phyloP scores from a whole-genome alignment of 2,329 filamentous ascomycete genomes.

The Saccharata proteae region DNA sequence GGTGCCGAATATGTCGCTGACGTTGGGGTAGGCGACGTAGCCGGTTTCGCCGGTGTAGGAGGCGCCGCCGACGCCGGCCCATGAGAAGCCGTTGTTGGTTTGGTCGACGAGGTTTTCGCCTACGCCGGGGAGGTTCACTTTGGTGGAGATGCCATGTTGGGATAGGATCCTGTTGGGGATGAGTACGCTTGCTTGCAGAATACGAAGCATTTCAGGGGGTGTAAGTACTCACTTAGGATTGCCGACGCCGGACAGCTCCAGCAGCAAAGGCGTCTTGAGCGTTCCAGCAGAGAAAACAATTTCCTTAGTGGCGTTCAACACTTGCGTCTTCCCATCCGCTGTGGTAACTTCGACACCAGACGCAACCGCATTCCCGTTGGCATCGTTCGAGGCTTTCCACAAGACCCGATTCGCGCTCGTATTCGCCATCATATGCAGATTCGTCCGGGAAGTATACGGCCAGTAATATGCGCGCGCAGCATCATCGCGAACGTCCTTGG shows the following conservation, averaged over 20 bases:
- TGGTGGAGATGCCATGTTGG: slow-evolving; percentile 7
- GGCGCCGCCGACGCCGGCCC: slow-evolving; percentile 8
- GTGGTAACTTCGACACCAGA: neutral
- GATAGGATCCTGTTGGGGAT: slow-evolving; percentile 2
- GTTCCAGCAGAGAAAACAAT: slow-evolving; percentile 12
- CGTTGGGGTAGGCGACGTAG: slow-evolving; percentile 15
- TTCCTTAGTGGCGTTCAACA: slow-evolving; percentile 9
- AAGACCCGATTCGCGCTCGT: slow-evolving; percentile 29
- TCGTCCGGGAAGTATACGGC: slow-evolving; percentile 24
- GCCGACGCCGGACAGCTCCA: slow-evolving; percentile 13
- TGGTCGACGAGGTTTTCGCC: slow-evolving; percentile 16
- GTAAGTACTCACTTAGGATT: slow-evolving; percentile 7
- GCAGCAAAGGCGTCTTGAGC: slow-evolving; percentile 9
- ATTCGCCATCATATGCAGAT: slow-evolving; percentile 33
- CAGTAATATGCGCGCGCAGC: slow-evolving; percentile 37
- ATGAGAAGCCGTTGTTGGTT: slow-evolving; percentile 9
- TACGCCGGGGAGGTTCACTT: slow-evolving; percentile 11
- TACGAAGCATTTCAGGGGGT: too few relatives aligned
- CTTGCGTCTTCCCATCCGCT: neutral
- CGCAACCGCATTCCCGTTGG: slow-evolving; percentile 13
- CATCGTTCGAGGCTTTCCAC: slow-evolving; percentile 16
- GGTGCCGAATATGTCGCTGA: slow-evolving; percentile 14
- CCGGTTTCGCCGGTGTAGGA: slow-evolving; percentile 14
- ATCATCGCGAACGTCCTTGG: slow-evolving; percentile 29
- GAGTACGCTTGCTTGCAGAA: too few relatives aligned